Conservation (phyloP, 2,329 filamentous ascomycete genomes). For the Fusarium avenaceum region DNA sequence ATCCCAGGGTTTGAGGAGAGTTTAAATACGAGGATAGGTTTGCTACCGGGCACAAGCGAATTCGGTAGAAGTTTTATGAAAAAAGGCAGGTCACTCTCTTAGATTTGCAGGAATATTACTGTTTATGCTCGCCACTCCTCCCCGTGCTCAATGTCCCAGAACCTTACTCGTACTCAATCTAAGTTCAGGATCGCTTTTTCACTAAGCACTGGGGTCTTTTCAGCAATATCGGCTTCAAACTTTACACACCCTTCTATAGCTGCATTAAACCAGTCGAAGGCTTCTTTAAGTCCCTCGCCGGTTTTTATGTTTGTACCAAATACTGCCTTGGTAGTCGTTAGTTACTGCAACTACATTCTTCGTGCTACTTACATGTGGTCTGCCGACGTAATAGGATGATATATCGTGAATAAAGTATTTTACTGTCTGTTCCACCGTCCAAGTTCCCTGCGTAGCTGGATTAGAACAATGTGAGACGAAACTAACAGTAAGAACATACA, state of each 20-base stretch:
- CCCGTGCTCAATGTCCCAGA: too few relatives aligned
- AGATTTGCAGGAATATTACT: too few relatives aligned
- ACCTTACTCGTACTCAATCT: too few relatives aligned
- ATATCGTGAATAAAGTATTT: not conserved
- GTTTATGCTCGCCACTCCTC: not conserved
- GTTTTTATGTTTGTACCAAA: not conserved
- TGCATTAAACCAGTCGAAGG: constrained; percentile 1
- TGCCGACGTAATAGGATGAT: not conserved
- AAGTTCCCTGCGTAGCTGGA: not conserved
- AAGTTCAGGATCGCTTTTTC: too few relatives aligned
- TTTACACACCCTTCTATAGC: not conserved
- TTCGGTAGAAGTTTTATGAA: too few relatives aligned
- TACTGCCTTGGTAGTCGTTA: not conserved
- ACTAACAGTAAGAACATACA: not conserved
- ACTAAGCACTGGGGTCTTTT: not conserved
- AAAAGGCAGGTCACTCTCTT: too few relatives aligned
- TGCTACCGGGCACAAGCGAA: too few relatives aligned
- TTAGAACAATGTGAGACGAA: not conserved
- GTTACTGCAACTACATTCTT: fast-evolving
- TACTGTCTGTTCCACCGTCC: not conserved
- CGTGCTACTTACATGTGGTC: not conserved
- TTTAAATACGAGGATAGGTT: too few relatives aligned
- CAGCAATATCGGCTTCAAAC: not conserved
- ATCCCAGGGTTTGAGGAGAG: too few relatives aligned
- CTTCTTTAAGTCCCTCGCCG: not conserved